A percentile compares a stretch with the other conserved stretches of the same genome.
Evolutionary conservation across 2,329 filamentous ascomycete species (phyloP).

Genomic region (Monosporascus sp.): DNA sequence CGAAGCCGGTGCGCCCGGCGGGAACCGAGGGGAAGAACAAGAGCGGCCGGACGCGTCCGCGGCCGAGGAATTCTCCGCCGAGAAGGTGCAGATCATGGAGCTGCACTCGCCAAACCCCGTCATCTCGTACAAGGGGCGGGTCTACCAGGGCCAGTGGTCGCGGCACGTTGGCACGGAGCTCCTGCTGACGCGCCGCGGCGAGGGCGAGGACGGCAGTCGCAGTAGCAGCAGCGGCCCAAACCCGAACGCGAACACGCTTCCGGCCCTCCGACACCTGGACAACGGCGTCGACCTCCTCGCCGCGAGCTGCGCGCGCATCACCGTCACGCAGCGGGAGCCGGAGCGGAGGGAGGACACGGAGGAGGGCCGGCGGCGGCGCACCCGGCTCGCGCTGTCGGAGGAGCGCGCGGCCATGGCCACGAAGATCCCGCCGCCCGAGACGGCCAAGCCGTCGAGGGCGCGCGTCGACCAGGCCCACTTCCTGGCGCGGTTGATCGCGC

Average conservation of each 20-base stretch:
- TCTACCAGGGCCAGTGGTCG: conserved; percentile 78
- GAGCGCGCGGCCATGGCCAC: conserved; percentile 29
- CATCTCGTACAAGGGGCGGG: conserved; percentile 70
- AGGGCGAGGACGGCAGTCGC: background rate
- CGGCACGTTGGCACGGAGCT: conserved; percentile 80
- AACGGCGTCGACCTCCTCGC: conserved; percentile 66
- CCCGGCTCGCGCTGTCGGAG: conserved; percentile 1
- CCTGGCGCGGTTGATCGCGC: conserved; percentile 58
- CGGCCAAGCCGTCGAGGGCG: conserved; percentile 42
- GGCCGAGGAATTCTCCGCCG: conserved; percentile 16
- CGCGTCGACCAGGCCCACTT: conserved; percentile 41
- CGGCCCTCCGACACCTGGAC: conserved; percentile 44
- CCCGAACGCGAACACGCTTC: conserved; percentile 30
- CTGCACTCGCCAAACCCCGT: conserved; percentile 72
- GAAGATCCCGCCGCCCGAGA: conserved; percentile 40
- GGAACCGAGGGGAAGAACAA: conserved; percentile 4
- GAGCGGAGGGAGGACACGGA: conserved; percentile 33
- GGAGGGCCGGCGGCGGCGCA: conserved; percentile 5
- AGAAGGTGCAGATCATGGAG: conserved; percentile 73
- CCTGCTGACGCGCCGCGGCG: conserved; percentile 54
- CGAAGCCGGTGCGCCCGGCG: conserved; percentile 6
- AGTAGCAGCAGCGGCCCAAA: background rate
- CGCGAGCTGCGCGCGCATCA: conserved; percentile 64
- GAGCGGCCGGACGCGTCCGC: conserved; percentile 10
- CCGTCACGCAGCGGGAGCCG: conserved; percentile 60